These are phyloP conservation scores for Xylariaceae sp. DNA, from an alignment of 2,329 filamentous ascomycete species.

Conservation along the genomic window DNA sequence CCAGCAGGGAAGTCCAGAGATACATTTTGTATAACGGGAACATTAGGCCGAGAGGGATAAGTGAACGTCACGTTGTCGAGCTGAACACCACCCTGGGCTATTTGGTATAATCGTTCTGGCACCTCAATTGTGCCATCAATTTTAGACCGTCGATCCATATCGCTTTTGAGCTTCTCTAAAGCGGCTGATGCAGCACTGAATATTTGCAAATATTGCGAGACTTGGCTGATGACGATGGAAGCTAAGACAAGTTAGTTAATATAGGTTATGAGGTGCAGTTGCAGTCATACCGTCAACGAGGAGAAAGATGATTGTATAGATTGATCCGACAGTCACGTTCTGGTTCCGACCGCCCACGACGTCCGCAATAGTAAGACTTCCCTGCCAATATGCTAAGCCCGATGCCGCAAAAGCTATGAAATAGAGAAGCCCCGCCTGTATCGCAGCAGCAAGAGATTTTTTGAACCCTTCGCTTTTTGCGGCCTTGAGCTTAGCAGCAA, in stretches of 20 bases:
- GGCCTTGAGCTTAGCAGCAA: constrained; percentile 42
- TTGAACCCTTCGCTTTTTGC: constrained; percentile 48
- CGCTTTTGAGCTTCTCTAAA: constrained; percentile 50
- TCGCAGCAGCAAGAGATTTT: constrained; percentile 51
- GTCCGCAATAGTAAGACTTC: constrained; percentile 43
- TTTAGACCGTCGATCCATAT: constrained; percentile 46
- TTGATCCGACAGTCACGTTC: constrained; percentile 40
- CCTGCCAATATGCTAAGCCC: constrained; percentile 64
- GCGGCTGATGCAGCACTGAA: constrained; percentile 53
- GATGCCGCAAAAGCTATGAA: constrained; percentile 64
- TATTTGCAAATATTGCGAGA: constrained; percentile 58
- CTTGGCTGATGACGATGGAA: constrained; percentile 55
- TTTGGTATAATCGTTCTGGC: constrained; percentile 43
- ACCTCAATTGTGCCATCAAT: constrained; percentile 43
- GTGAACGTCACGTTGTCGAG: constrained; percentile 36
- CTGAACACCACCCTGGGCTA: constrained; percentile 35
- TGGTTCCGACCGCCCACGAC: constrained; percentile 32
- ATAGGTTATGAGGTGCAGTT: constrained; percentile 20
- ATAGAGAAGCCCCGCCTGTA: constrained; percentile 60
- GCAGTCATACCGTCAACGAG: constrained; percentile 51
- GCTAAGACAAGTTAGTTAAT: constrained; percentile 38
- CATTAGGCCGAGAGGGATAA: constrained; percentile 36
- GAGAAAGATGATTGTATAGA: constrained; percentile 62
- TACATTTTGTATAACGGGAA: constrained; percentile 33
- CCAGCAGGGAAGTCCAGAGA: constrained; percentile 33